A percentile compares a stretch with the other conserved stretches of the same genome.
These are phyloP conservation scores for Viola pubescens DNA, from an alignment of 441 rosid genomes.

Conservation along the genomic window DNA sequence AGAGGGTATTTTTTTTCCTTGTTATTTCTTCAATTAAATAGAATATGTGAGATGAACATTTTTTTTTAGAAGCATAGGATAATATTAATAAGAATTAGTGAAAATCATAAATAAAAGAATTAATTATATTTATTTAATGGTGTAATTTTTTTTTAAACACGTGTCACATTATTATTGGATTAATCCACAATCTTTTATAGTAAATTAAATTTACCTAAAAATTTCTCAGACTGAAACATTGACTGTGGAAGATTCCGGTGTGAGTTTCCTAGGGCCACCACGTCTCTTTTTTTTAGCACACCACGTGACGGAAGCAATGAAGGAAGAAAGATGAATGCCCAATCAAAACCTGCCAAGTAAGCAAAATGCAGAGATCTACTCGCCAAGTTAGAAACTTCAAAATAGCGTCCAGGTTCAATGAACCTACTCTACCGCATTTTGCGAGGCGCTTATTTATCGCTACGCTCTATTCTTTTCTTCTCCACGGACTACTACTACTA, in stretches of 20 bases:
- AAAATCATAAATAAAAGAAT: no score
- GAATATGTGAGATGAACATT: no score
- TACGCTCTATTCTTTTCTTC: background rate
- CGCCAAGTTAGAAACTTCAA: background rate
- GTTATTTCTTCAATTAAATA: no score
- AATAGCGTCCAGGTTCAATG: constrained; percentile 66
- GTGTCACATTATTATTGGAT: no score
- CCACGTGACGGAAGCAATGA: constrained; percentile 42
- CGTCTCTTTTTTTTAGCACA: background rate
- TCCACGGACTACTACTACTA: background rate
- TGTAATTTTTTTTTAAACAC: no score
- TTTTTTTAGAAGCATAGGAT: no score
- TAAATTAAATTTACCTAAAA: no score
- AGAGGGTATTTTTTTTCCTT: no score
- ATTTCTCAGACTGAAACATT: no score
- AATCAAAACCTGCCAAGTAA: constrained; percentile 33
- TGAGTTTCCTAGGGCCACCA: background rate
- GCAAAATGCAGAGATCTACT: background rate
- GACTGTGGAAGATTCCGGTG: no score
- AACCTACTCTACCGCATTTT: constrained; percentile 17
- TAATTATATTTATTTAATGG: no score
- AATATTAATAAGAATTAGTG: no score
- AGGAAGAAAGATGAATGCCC: constrained; percentile 8
- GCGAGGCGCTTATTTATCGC: constrained; percentile 24
- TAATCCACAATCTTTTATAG: background rate